Conservation (phyloP, 1,284 basidiomycete genomes). For the Tylopilus sp. region DNA sequence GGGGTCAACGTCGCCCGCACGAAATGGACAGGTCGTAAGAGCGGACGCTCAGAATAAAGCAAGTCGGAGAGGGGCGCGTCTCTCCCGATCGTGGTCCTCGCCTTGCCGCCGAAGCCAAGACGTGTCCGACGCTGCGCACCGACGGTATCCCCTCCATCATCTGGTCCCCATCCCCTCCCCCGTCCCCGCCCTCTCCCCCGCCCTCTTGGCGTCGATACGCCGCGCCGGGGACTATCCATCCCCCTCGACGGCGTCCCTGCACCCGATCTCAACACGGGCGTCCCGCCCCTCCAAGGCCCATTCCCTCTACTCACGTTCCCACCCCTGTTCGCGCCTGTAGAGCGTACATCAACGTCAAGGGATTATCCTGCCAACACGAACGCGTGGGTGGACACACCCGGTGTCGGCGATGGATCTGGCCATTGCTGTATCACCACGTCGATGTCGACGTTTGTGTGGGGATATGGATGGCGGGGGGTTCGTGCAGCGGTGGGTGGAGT, state of each 20-base stretch:
- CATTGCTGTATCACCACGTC: slow-evolving; percentile 26
- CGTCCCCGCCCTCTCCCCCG: slow-evolving; percentile 22
- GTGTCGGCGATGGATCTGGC: slow-evolving; percentile 3
- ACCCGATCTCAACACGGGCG: slow-evolving; percentile 10
- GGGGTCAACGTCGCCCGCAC: slow-evolving; percentile 58
- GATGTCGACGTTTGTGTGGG: slow-evolving; percentile 15
- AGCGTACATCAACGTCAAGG: slow-evolving; percentile 7
- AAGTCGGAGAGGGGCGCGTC: slow-evolving; percentile 55
- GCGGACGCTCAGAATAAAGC: slow-evolving; percentile 57
- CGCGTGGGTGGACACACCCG: slow-evolving; percentile 15
- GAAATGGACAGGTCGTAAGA: slow-evolving; percentile 63
- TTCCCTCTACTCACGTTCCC: slow-evolving; percentile 3
- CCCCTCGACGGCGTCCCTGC: slow-evolving; percentile 16
- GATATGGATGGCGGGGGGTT: slow-evolving; percentile 6
- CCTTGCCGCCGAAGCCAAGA: slow-evolving; percentile 1
- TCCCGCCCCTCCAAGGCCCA: slow-evolving; percentile 7
- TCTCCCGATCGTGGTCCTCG: slow-evolving; percentile 19
- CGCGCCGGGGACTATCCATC: slow-evolving; percentile 9
- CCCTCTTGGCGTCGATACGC: slow-evolving; percentile 19
- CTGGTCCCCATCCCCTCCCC: slow-evolving; percentile 20
- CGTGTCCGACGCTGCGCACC: neutral
- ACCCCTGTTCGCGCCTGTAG: neutral
- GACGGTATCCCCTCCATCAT: neutral
- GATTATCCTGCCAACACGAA: neutral
- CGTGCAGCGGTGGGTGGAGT: neutral